Base-by-base conservation (phyloP, 2,329 filamentous ascomycete species). In the Fonsecaea erecta region DNA sequence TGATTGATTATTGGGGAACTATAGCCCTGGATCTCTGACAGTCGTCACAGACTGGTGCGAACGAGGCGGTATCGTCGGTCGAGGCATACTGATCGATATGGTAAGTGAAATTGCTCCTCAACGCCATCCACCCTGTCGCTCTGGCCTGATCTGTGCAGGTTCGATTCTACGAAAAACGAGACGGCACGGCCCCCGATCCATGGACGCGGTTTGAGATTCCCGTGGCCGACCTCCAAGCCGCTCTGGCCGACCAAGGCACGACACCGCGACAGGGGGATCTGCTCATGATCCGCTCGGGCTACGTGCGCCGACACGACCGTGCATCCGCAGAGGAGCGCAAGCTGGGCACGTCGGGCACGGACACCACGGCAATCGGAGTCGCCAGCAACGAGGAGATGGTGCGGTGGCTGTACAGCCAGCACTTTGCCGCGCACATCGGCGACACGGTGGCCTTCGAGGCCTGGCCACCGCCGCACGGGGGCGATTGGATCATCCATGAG, bases 221-320 rank as follows among this genome's bases (percentile, higher is more conserved):
- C 2, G 77, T 79, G 0, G 78, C 86, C 70, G 78, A 80, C 28
- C 87, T 89, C 72, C 83, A 83, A 48, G 81, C 84, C 65, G 81
- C 86, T 68, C 75, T 75, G 1, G 59, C 61, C 4, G 77, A 79
- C 46, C 75, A 73, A 64, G 74, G 75, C 9, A 75, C 78, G 55
- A 63, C 69, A 28, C 76, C 79, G 59, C 80, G 79, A 63, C 74
- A 81, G 1, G 89, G 89, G 2, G 88, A 91, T 65, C 84, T 91
- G 57, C 79, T 91, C 12, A 79, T 91, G 53, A 73, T 92, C n/a
- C 82, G 89, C 16, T 87, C 84, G 1, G 89, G 89, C 0, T 85
- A 83, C 18, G 55, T 58, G 30, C 37, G 55, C 26, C 55, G 26
- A 37, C 55, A 58, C 37, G 40, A 58, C 30, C 34, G 26, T 8